Evolutionary conservation across 768 basidiomycete species (phyloP), one percentile per base, ranked within the genome.

Genomic region (Serendipita sp.): DNA sequence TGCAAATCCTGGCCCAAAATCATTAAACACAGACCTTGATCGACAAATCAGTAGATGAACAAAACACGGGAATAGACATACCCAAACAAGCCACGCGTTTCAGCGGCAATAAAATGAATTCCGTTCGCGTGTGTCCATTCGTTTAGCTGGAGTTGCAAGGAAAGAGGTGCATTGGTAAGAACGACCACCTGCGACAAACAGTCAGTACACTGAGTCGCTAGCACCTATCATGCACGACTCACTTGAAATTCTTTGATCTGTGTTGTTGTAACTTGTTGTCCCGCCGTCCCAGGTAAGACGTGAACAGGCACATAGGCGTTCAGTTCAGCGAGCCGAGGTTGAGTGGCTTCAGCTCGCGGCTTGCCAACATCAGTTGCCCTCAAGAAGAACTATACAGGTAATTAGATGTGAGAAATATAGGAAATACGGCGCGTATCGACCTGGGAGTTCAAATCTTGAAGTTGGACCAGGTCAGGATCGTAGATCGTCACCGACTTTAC

Each of bases 401-500:
- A 50, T 34, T 43, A 64, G 23, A 23, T 52, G 23, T 15, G 36
- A 27, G 23, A 46, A 1, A 27, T 33, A 63, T 55, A n/a, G 27
- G 18, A 44, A 18, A 40, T 40, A 31, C 64, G 36, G 64, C 44
- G 65, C 64, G n/a, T 40, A 76, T 77, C 68, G 68, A 88, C 93
- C 76, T 96, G 95, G 3, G 92, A 87, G 71, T 94, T 88, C 55
- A 99, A 79, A 76, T 99, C 96, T 67, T 87, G 84, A n/a, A 93
- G 70, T 27, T 82, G 80, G 10, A 93, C 90, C 10, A 83, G 87
- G 68, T 92, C 87, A 6, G 94, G 94, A 74, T 99, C 96, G 71
- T 83, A 97, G 64, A 98, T 80, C 3, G 94, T 94, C 34, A 98
- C 95, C 3, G 91, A 92, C 76, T 96, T 98, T 62, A 99, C 96